phyloP scores from a whole-genome alignment of 768 basidiomycete species.

The Boletus sp. region DNA sequence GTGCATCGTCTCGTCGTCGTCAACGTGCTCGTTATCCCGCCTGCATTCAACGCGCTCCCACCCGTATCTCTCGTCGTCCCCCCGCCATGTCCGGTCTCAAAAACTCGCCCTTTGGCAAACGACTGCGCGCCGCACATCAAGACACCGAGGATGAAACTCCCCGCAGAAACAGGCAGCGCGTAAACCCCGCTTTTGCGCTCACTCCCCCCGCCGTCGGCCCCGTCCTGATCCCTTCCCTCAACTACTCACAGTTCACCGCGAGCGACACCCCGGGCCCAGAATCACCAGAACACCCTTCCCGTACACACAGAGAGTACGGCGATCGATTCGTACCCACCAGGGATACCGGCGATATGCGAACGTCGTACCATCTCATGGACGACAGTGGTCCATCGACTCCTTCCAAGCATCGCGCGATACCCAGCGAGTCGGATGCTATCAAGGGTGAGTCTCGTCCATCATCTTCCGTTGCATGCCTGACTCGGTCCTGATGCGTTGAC shows the following conservation, averaged over 20 bases:
- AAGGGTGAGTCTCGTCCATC: constrained; percentile 50
- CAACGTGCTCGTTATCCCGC: constrained; percentile 3
- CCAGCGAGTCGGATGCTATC: constrained; percentile 71
- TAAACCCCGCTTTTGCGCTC: constrained; percentile 54
- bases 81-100: constrained; percentile 67
- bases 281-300: constrained; percentile 35
- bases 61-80: not conserved
- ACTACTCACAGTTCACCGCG: constrained; percentile 49
- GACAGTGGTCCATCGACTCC: constrained; percentile 56
- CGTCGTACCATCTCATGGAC: constrained; percentile 59
- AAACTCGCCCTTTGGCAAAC: constrained; percentile 83
- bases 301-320: constrained; percentile 42
- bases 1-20: too few relatives aligned
- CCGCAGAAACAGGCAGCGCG: constrained; percentile 49
- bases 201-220: constrained; percentile 32
- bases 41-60: not conserved
- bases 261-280: constrained; percentile 50
- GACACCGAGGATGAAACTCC: constrained; percentile 55
- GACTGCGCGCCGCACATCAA: constrained; percentile 69
- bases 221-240: constrained; percentile 54
- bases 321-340: constrained; percentile 66
- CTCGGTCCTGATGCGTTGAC: constrained; percentile 2
- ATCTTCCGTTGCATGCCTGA: not conserved
- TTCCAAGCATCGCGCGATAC: constrained; percentile 61
- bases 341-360: constrained; percentile 58